Conservation (phyloP, 768 basidiomycete species). For the Cystobasidiopsis lactophilus region DNA sequence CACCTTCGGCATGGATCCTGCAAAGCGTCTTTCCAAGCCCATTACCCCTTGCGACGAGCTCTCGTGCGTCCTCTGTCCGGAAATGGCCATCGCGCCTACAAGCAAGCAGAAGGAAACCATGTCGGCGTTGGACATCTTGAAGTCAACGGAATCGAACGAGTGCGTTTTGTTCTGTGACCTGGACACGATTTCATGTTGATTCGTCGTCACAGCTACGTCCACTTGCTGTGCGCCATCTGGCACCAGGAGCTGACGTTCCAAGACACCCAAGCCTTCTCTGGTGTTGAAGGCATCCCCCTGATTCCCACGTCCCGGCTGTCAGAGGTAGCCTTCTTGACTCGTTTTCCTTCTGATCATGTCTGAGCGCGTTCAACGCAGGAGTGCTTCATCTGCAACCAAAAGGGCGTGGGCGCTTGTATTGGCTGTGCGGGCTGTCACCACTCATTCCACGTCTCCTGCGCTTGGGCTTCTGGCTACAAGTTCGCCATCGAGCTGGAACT, state of each 20-base stretch:
- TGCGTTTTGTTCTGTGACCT: slow-evolving; percentile 5
- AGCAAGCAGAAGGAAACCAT: neutral
- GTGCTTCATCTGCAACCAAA: slow-evolving; percentile 50
- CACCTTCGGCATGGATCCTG: neutral
- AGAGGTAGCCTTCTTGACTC: neutral
- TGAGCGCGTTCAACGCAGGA: slow-evolving; percentile 30
- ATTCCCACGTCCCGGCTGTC: slow-evolving; percentile 38
- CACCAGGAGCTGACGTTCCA: slow-evolving; percentile 64
- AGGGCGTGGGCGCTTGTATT: slow-evolving; percentile 49
- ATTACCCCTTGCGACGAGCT: neutral
- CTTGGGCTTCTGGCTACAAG: slow-evolving; percentile 57
- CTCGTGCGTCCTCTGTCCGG: slow-evolving; percentile 13
- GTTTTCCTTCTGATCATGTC: neutral
- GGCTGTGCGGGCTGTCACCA: slow-evolving; percentile 60
- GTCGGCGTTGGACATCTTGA: slow-evolving; percentile 15
- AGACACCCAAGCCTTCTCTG: slow-evolving; percentile 44
- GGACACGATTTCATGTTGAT: neutral
- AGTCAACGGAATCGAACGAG: slow-evolving; percentile 15
- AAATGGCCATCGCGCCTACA: neutral
- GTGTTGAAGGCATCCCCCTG: slow-evolving; percentile 67
- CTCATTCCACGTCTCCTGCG: slow-evolving; percentile 73
- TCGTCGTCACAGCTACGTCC: slow-evolving; percentile 29
- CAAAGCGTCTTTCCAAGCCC: neutral
- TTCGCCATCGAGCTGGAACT: slow-evolving; percentile 86
- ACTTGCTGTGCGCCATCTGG: slow-evolving; percentile 73